Conservation (phyloP, 352 stramenopile genomes). For the Peronospora farinosa region DNA sequence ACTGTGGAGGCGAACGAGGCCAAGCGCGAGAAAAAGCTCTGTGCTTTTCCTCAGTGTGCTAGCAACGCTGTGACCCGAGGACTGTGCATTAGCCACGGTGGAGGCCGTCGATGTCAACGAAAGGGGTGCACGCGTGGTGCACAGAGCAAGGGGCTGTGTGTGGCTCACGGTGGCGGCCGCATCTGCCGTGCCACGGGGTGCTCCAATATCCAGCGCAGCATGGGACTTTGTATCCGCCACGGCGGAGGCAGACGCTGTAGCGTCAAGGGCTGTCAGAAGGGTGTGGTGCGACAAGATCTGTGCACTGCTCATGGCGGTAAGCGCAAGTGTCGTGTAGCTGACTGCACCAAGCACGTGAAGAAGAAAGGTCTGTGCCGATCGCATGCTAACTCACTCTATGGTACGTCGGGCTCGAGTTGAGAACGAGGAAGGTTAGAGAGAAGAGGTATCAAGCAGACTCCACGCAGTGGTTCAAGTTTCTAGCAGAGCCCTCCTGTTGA, state of each 20-base stretch:
- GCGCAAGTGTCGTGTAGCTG: conserved; percentile 69
- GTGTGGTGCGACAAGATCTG: conserved; percentile 79
- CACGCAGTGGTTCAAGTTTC: not conserved
- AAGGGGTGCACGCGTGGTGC: conserved; percentile 76
- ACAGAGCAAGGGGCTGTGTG: conserved; percentile 80
- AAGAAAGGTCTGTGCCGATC: conserved; percentile 76
- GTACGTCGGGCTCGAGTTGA: conserved; percentile 19
- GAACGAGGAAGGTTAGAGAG: conserved; percentile 1
- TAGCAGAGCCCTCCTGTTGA: conserved; percentile 6
- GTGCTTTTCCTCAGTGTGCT: conserved; percentile 57
- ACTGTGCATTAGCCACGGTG: conserved; percentile 77
- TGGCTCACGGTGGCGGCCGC: conserved; percentile 72
- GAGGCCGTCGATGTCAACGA: conserved; percentile 70
- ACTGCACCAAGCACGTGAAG: conserved; percentile 84
- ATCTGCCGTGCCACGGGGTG: conserved; percentile 76
- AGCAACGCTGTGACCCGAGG: conserved; percentile 79
- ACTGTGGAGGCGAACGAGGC: conserved; percentile 12
- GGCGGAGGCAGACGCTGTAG: conserved; percentile 79
- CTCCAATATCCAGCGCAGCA: conserved; percentile 83
- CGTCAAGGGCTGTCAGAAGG: conserved; percentile 73
- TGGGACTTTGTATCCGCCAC: conserved; percentile 85
- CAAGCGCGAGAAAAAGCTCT: conserved; percentile 73
- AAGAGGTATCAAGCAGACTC: not conserved
- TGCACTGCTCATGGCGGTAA: conserved; percentile 84
- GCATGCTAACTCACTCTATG: conserved; percentile 63